phyloP scores from a whole-genome alignment of 495 filamentous ascomycete genomes.

The Penicillium riverlandense region DNA sequence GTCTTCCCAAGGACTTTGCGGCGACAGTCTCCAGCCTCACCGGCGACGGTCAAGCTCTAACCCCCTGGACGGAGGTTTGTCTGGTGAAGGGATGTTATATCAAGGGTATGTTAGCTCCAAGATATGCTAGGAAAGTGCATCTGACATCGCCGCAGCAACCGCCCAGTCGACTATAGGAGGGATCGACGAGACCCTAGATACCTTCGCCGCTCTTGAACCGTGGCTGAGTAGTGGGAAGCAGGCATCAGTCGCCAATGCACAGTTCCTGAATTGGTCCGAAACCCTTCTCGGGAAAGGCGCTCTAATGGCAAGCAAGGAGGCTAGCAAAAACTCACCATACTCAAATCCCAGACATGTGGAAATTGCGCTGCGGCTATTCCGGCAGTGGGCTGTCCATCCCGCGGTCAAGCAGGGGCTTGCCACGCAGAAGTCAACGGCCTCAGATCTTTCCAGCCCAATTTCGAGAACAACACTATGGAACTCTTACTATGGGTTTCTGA shows the following conservation, averaged over 20 bases:
- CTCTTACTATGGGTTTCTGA: slow-evolving; percentile 71
- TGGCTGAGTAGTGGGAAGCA: slow-evolving; percentile 42
- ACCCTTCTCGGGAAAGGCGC: slow-evolving; percentile 66
- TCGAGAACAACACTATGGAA: slow-evolving; percentile 53
- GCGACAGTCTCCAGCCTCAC: slow-evolving; percentile 41
- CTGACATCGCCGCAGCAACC: slow-evolving; percentile 32
- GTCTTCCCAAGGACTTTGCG: slow-evolving; percentile 56
- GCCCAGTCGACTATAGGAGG: slow-evolving; percentile 53
- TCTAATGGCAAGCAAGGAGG: slow-evolving; percentile 51
- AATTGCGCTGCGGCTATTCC: slow-evolving; percentile 30
- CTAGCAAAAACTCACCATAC: slow-evolving; percentile 27
- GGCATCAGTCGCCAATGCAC: slow-evolving; percentile 24
- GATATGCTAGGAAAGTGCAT: neutral
- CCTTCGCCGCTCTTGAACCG: slow-evolving; percentile 55
- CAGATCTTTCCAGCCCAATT: slow-evolving; percentile 10
- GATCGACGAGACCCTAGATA: slow-evolving; percentile 50
- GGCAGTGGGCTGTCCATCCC: slow-evolving; percentile 36
- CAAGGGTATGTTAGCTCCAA: slow-evolving; percentile 40
- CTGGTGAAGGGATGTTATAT: slow-evolving; percentile 71
- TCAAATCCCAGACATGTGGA: slow-evolving; percentile 22
- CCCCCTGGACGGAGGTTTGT: slow-evolving; percentile 74
- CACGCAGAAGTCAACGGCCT: slow-evolving; percentile 31
- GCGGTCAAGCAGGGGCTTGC: slow-evolving; percentile 32
- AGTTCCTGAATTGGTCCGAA: slow-evolving; percentile 71
- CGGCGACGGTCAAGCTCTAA: slow-evolving; percentile 35